Base-by-base conservation (phyloP, 257 asterid genomes). In the Anisodus tanguticus region DNA sequence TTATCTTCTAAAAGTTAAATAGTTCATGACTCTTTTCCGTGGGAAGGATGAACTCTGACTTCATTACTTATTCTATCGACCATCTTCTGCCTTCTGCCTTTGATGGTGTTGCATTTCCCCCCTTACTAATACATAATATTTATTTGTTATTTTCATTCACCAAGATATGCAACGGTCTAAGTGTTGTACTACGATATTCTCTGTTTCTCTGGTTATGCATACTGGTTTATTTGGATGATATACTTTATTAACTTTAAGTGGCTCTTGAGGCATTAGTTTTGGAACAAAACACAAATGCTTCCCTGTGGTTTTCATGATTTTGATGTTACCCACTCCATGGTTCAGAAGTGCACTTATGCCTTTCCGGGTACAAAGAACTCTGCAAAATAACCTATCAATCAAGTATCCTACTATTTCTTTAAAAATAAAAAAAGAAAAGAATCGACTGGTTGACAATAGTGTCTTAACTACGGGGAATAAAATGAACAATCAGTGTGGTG, bases 401-500 rank as follows among this genome's bases (percentile, higher is more conserved):
- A 39, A 15, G 12, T 68, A 68, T 35, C 53, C 53, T 15, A 15
- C 51, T 37, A 68, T 39, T 68, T 68, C 26, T 12, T 59, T n/a
- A 67, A 67, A 72, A 45, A 17, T 71, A 71, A 43, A 71, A 16
- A 43, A 45, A 10, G 1, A 15, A 67, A 67, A 47, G 49, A 45
- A 19, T 47, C 59, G 43, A 19, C 37, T 45, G 41, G 35, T 58
- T 3, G 11, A 47, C n/a, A 72, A 47, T 72, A 45, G 55, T 70
- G 59, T 71, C 58, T 74, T 49, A 74, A 49, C 60, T 47, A 22
- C 47, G 60, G 19, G 62, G 62, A 74, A 49, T 49, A 49, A 49
- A 49, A 74, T 22, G 80, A 49, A 74, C 41, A 45, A 49, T n/a
- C 43, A 10, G 43, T 72, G 43, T 72, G 43, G 80, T 72, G 80